Percentiles rank a stretch among this genome's conserved stretches.
Conservation (phyloP, 768 basidiomycete species). For the Suillus ampliporus region DNA sequence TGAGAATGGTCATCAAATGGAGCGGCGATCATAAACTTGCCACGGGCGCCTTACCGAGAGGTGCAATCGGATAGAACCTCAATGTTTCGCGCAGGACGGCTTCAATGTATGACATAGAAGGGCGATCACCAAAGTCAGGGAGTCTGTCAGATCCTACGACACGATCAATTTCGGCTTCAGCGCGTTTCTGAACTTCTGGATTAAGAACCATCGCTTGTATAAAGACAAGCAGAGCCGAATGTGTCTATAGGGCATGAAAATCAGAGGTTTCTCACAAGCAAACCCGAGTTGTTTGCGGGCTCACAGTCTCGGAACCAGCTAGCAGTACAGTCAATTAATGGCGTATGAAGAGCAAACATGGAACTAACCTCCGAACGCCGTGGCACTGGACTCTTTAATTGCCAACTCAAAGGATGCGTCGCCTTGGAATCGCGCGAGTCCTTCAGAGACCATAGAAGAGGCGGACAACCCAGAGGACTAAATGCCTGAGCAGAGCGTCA, state of each 20-base stretch:
- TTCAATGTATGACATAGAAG: conserved; percentile 19
- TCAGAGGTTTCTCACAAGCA: not conserved
- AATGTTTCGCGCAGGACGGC: conserved; percentile 32
- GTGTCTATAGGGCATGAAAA: conserved; percentile 12
- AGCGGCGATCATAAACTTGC: not conserved
- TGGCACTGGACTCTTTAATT: conserved; percentile 16
- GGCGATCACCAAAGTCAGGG: conserved; percentile 16
- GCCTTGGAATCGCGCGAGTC: conserved; percentile 5
- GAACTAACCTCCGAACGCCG: conserved; percentile 16
- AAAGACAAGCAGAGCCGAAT: conserved; percentile 13
- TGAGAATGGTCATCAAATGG: not conserved
- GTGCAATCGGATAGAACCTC: conserved; percentile 29
- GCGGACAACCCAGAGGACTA: conserved; percentile 38
- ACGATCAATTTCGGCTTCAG: conserved; percentile 21
- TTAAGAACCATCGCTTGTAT: conserved; percentile 24
- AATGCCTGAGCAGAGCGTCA: not conserved
- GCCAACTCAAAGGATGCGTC: conserved; percentile 6
- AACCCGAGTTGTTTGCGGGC: not conserved
- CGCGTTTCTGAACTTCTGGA: conserved; percentile 17
- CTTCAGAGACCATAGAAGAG: conserved; percentile 43
- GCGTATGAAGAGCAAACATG: not conserved
- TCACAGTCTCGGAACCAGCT: conserved; percentile 17
- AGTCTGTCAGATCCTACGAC: conserved; percentile 17
- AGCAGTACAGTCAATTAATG: not conserved
- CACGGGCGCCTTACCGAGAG: conserved; percentile 25